Base-by-base conservation (phyloP, 1,284 basidiomycete genomes). In the Boletus sp. region DNA sequence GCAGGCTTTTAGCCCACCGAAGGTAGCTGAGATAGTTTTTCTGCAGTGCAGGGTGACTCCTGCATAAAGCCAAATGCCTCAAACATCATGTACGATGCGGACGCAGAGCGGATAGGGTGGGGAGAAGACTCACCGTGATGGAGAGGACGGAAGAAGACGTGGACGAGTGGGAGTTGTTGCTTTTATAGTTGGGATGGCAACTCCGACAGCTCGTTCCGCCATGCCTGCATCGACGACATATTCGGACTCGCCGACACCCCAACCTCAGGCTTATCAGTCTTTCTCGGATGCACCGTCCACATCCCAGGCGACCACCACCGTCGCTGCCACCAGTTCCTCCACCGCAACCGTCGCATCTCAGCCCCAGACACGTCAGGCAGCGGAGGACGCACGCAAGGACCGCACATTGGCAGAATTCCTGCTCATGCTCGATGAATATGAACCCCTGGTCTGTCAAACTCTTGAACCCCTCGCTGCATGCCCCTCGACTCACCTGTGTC, bases 361-460 rank as follows among this genome's bases (percentile, higher is more conserved):
- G 27, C 68, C 73, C 8, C 78, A 78, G 53, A 72, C 85, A 6
- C 77, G 84, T 34, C 81, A 84, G 54, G 78, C 77, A 23, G 84
- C 89, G 35, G 94, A 96, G 62, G 84, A 90, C 52, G 87, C 90
- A 0, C 75, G 89, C 53, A 91, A 91, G 62, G 91, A 96, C 66
- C 78, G 90, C 41, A 94, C 90, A 1, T 69, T 99, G 37, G 92
- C 91, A 5, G 94, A 99, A 67, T 94, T 99, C 63, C 77, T 99
- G 72, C 76, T 94, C 41, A 91, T 95, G 87, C 76, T 99, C 32
- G 95, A 99, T 61, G 93, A 95, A 36, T 97, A 97, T 67, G 91
- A 96, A 60, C 96, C 96, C 30, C 68, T 99, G 67, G 93, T 94
- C 59, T 53, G 82, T 75, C 25, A 2, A 8, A 14, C 19, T 16